Conservation (phyloP, 306 rosid species). For the Morella rubra region DNA sequence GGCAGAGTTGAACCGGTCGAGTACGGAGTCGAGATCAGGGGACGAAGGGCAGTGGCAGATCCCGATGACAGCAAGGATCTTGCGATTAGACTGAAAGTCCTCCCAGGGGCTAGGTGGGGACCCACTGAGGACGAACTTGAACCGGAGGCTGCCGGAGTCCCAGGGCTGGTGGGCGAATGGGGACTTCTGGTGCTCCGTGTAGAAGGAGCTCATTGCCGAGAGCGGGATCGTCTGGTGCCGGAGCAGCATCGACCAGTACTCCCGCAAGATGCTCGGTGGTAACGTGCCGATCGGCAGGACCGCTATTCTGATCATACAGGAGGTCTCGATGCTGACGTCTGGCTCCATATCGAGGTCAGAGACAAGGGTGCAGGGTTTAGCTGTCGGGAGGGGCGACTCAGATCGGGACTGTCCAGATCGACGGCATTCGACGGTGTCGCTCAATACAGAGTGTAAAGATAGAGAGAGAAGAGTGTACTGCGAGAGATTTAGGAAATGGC, state of each 20-base stretch:
- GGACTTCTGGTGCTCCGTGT: slow-evolving; percentile 91
- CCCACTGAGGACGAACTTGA: slow-evolving; percentile 87
- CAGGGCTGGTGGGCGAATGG: slow-evolving; percentile 91
- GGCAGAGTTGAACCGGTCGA: slow-evolving; percentile 48
- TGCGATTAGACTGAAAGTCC: slow-evolving; percentile 89
- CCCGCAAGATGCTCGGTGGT: slow-evolving; percentile 61
- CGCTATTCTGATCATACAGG: slow-evolving; percentile 82
- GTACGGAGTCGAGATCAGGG: slow-evolving; percentile 63
- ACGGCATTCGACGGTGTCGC: neutral
- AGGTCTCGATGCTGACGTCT: slow-evolving; percentile 87
- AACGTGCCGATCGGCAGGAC: slow-evolving; percentile 83
- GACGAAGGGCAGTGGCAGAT: slow-evolving; percentile 94
- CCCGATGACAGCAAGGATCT: slow-evolving; percentile 79
- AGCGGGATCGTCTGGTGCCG: slow-evolving; percentile 80
- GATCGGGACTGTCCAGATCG: neutral
- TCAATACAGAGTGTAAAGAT: neutral
- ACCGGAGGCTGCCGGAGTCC: slow-evolving; percentile 81
- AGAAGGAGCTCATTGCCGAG: slow-evolving; percentile 83
- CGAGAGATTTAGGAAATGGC: too few species aligned
- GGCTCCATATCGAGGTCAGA: slow-evolving; percentile 71
- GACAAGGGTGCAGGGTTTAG: neutral
- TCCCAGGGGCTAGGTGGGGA: slow-evolving; percentile 88
- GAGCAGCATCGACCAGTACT: slow-evolving; percentile 74
- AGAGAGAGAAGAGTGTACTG: neutral
- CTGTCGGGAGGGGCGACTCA: neutral